These are phyloP conservation scores for Raphanus sativus DNA, from an alignment of 345 rosid species.

Conservation along the genomic window DNA sequence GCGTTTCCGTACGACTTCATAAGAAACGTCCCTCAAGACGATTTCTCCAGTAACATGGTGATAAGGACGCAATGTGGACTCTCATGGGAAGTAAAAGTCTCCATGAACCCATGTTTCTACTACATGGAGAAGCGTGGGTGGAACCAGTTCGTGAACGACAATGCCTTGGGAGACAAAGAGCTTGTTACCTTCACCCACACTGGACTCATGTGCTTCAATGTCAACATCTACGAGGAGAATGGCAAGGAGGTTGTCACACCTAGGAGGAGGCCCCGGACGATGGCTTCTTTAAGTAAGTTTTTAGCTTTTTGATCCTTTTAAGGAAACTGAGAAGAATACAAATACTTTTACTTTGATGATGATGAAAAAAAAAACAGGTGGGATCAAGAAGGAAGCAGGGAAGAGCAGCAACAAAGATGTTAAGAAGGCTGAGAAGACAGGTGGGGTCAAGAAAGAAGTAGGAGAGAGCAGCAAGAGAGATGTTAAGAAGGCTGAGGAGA, in stretches of 20 bases:
- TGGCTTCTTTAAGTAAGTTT: constrained; percentile 7
- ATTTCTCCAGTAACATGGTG: constrained; percentile 26
- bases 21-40: neutral
- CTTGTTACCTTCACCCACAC: constrained; percentile 27
- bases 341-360: neutral
- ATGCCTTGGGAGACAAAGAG: constrained; percentile 31
- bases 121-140: constrained; percentile 34
- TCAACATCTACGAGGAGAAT: constrained; percentile 16
- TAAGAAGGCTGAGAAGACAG: too few species aligned
- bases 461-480: neutral
- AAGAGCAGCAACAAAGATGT: constrained; percentile 7
- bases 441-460: neutral
- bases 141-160: constrained; percentile 31
- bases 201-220: constrained; percentile 16
- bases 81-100: constrained; percentile 19
- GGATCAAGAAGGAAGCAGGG: neutral
- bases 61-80: constrained; percentile 18
- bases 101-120: constrained; percentile 8
- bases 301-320: neutral
- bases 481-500: neutral
- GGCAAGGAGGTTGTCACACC: constrained; percentile 12
- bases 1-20: constrained; percentile 6
- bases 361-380: constrained; percentile 17
- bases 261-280: neutral
- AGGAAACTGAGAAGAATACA: neutral